Evolutionary conservation across 108 stramenopile species (phyloP).

Genomic region (Schizochytrium sp.): DNA sequence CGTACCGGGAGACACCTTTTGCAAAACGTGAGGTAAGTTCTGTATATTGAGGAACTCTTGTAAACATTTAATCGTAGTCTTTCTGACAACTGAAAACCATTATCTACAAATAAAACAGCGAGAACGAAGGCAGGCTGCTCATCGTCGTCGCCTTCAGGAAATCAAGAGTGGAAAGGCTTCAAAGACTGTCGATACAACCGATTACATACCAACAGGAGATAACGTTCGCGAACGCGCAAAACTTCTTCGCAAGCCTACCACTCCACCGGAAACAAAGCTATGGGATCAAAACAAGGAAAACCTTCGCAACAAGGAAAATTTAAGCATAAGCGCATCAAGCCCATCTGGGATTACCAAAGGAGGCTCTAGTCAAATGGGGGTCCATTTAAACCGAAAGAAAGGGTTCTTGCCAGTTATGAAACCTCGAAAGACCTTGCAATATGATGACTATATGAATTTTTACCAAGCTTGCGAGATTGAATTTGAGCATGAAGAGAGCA

Average conservation of each 20-base stretch:
- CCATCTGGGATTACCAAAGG: background rate
- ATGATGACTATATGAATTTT: background rate
- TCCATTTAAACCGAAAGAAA: background rate
- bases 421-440: background rate
- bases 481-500: too few relatives aligned
- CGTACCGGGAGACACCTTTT: background rate
- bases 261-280: background rate
- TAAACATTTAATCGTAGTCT: background rate
- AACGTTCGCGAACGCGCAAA: conserved; percentile 9
- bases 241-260: background rate
- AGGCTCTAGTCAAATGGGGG: background rate
- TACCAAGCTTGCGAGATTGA: too few relatives aligned
- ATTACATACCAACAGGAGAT: background rate
- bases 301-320: conserved; percentile 10
- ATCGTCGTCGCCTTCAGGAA: conserved; percentile 18
- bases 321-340: background rate
- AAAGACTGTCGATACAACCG: background rate
- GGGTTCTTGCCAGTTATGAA: background rate
- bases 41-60: background rate
- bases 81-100: too few relatives aligned
- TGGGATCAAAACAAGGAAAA: too few relatives aligned
- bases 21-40: background rate
- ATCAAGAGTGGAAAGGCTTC: background rate
- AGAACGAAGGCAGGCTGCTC: conserved; percentile 3
- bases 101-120: background rate